These are phyloP conservation scores for Pleurostoma richardsiae DNA, from an alignment of 2,329 filamentous ascomycete genomes.

Conservation along the genomic window DNA sequence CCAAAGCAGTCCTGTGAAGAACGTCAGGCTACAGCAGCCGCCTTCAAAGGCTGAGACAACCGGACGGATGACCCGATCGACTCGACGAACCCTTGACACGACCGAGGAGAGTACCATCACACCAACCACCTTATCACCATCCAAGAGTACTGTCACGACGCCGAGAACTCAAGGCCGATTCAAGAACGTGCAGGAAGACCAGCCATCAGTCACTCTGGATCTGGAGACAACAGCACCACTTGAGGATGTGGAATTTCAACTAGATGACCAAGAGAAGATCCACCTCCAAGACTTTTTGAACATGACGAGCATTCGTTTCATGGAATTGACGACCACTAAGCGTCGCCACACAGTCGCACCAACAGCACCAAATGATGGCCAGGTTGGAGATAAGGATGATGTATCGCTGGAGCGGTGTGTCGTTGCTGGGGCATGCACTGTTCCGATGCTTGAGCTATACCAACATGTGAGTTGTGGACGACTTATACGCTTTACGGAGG, in stretches of 20 bases:
- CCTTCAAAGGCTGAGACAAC: slow-evolving; percentile 62
- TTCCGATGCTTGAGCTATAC: slow-evolving; percentile 90
- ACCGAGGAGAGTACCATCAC: slow-evolving; percentile 26
- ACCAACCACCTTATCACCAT: slow-evolving; percentile 41
- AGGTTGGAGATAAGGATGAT: slow-evolving; percentile 40
- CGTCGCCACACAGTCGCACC: slow-evolving; percentile 76
- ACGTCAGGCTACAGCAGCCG: slow-evolving; percentile 63
- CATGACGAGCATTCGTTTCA: slow-evolving; percentile 94
- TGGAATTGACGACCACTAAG: slow-evolving; percentile 97
- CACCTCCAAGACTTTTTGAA: slow-evolving; percentile 90
- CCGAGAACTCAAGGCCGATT: slow-evolving; percentile 53
- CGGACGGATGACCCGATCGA: slow-evolving; percentile 50
- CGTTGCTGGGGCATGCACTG: slow-evolving; percentile 82
- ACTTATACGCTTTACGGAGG: slow-evolving; percentile 1
- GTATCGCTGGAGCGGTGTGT: slow-evolving; percentile 70
- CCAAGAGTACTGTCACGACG: slow-evolving; percentile 41
- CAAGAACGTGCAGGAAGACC: slow-evolving; percentile 44
- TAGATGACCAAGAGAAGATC: slow-evolving; percentile 56
- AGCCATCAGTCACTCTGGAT: slow-evolving; percentile 35
- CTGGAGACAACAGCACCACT: slow-evolving; percentile 35
- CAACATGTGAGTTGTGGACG: slow-evolving; percentile 61
- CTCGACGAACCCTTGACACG: slow-evolving; percentile 40
- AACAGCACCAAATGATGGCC: slow-evolving; percentile 32
- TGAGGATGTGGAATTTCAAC: slow-evolving; percentile 34
- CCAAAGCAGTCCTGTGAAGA: slow-evolving; percentile 73